phyloP scores from a whole-genome alignment of 106 monocot species.

The Allium sativum region DNA sequence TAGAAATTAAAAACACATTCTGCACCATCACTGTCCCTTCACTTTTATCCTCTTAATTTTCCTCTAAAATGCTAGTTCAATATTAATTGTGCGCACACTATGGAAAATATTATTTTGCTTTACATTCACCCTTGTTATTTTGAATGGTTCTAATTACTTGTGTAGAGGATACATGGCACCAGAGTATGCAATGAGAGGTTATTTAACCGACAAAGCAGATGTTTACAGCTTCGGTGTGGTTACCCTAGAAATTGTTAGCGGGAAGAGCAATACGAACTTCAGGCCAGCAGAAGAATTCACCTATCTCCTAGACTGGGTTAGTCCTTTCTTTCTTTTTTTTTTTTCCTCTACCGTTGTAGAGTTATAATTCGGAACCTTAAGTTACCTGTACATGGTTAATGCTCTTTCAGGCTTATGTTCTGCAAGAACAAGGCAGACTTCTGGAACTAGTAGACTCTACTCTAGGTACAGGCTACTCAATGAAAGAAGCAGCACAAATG shows the following conservation, averaged over 20 bases:
- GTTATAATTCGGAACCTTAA: no score
- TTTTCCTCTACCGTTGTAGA: no score
- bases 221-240: slow-evolving; percentile 72
- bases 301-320: slow-evolving; percentile 56
- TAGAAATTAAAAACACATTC: no score
- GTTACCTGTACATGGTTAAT: no score
- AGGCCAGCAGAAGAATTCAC: slow-evolving; percentile 41
- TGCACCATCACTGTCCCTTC: no score
- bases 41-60: no score
- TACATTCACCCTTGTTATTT: background rate
- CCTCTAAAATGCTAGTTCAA: no score
- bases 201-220: slow-evolving; percentile 62
- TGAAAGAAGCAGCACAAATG: slow-evolving; percentile 10
- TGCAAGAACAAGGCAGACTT: slow-evolving; percentile 16
- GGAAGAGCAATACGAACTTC: slow-evolving; percentile 35
- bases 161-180: slow-evolving; percentile 62
- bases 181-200: slow-evolving; percentile 57
- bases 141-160: background rate
- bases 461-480: slow-evolving; percentile 10
- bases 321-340: no score
- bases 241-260: slow-evolving; percentile 42
- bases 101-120: background rate
- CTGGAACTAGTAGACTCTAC: slow-evolving; percentile 11
- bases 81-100: no score
- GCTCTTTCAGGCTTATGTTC: slow-evolving; percentile 16